Evolutionary conservation across 2,329 filamentous ascomycete genomes (phyloP).

Genomic region (Aureobasidium musti): DNA sequence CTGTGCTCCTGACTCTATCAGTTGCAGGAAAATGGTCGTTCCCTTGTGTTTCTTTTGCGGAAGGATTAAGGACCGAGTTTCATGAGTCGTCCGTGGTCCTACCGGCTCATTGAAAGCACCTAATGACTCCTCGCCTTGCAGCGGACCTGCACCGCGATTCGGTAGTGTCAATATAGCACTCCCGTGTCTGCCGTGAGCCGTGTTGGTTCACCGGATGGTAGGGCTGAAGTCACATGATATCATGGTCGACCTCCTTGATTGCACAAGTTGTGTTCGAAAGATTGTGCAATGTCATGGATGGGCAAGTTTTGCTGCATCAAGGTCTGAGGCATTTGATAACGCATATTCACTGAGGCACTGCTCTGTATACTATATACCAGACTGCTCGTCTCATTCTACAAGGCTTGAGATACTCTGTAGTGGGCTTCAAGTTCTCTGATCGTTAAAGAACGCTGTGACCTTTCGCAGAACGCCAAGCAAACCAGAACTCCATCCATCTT

Average conservation of each 20-base stretch:
- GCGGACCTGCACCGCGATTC: neutral
- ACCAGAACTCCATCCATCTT: neutral
- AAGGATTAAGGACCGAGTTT: neutral
- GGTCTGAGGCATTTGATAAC: too few relatives aligned
- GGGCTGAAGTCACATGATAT: conserved; percentile 7
- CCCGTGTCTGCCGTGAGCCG: conserved; percentile 3
- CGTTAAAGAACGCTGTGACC: neutral
- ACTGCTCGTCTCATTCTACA: too few relatives aligned
- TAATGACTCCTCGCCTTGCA: neutral
- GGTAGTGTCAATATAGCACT: neutral
- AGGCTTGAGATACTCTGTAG: too few relatives aligned
- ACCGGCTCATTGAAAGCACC: neutral
- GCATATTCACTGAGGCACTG: neutral
- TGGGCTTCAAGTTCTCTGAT: too few relatives aligned
- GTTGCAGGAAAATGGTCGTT: conserved; percentile 11
- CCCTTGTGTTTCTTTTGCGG: conserved; percentile 4
- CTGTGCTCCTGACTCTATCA: neutral
- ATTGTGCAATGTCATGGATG: neutral
- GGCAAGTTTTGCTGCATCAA: neutral
- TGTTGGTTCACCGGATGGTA: conserved; percentile 17
- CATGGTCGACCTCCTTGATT: neutral
- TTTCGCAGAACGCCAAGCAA: conserved; percentile 16
- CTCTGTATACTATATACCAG: neutral
- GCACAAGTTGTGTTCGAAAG: neutral
- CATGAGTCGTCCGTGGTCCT: neutral